A percentile compares a stretch with the other conserved stretches of the same genome.
phyloP scores from a whole-genome alignment of 1,139 yeast species.

The Lodderomyces parapsilosis region DNA sequence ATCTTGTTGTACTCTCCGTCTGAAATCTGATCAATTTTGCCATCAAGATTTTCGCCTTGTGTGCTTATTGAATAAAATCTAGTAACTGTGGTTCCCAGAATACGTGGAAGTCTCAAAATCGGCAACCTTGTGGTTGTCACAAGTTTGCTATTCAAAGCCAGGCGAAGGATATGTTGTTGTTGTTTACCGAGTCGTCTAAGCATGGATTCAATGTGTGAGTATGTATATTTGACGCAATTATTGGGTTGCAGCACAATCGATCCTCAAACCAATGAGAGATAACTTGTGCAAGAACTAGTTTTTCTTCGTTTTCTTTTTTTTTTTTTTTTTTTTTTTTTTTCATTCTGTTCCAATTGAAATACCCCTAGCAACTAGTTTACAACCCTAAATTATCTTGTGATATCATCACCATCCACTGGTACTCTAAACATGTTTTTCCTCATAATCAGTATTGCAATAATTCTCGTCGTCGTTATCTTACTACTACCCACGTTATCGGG shows the following conservation, averaged over 20 bases:
- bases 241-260: too few relatives aligned
- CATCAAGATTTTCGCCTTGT: conserved; percentile 52
- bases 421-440: conserved; percentile 28
- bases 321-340: too few relatives aligned
- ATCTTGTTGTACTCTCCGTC: conserved; percentile 53
- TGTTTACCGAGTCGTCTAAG: background rate
- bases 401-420: too few relatives aligned
- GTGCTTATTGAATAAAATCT: conserved; percentile 34
- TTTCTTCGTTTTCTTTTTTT: too few relatives aligned
- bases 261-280: too few relatives aligned
- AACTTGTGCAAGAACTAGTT: too few relatives aligned
- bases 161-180: background rate
- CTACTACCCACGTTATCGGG: conserved; percentile 41
- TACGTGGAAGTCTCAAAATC: background rate
- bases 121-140: background rate
- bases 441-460: conserved; percentile 23
- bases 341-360: too few relatives aligned
- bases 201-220: background rate
- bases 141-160: background rate
- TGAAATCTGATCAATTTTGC: conserved; percentile 46
- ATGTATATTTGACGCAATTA: too few relatives aligned
- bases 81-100: background rate
- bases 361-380: too few relatives aligned
- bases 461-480: conserved; percentile 30
- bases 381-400: too few relatives aligned